A percentile compares a stretch with the other conserved stretches of the same genome.
These are phyloP conservation scores for Tuber brumale DNA, from an alignment of 495 filamentous ascomycete genomes.

Conservation along the genomic window DNA sequence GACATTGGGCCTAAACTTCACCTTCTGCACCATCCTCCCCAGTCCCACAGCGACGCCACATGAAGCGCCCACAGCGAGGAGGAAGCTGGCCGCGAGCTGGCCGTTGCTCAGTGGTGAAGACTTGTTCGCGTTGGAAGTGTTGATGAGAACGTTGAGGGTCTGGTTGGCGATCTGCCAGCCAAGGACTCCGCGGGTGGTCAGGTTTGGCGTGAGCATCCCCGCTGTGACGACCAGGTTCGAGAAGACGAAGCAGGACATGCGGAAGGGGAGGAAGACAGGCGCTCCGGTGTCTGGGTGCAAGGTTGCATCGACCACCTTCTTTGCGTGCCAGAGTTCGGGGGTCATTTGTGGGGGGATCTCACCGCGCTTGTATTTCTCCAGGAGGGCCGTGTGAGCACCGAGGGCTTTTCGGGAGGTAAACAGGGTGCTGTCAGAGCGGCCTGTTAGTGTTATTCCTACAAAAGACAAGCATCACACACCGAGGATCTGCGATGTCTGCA, in stretches of 20 bases:
- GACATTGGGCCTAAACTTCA: constrained; percentile 55
- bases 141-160: constrained; percentile 95
- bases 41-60: constrained; percentile 92
- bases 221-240: constrained; percentile 94
- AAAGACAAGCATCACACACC: constrained; percentile 55
- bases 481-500: constrained; percentile 84
- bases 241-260: constrained; percentile 93
- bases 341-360: constrained; percentile 66
- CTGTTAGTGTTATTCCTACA: constrained; percentile 8
- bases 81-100: constrained; percentile 80
- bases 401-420: constrained; percentile 46
- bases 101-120: constrained; percentile 73
- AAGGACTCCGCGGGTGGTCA: constrained; percentile 75
- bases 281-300: constrained; percentile 91
- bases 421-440: constrained; percentile 22
- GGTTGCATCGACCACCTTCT: constrained; percentile 94
- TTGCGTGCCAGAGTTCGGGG: constrained; percentile 84
- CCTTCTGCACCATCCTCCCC: constrained; percentile 76
- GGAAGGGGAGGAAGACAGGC: constrained; percentile 87
- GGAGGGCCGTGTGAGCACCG: constrained; percentile 69
- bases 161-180: constrained; percentile 96
- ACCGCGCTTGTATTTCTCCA: constrained; percentile 76
- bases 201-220: constrained; percentile 89
- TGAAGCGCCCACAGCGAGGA: constrained; percentile 82
- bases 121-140: constrained; percentile 95